Base-by-base conservation (phyloP, 495 filamentous ascomycete genomes). In the Achaetomiella virescens region DNA sequence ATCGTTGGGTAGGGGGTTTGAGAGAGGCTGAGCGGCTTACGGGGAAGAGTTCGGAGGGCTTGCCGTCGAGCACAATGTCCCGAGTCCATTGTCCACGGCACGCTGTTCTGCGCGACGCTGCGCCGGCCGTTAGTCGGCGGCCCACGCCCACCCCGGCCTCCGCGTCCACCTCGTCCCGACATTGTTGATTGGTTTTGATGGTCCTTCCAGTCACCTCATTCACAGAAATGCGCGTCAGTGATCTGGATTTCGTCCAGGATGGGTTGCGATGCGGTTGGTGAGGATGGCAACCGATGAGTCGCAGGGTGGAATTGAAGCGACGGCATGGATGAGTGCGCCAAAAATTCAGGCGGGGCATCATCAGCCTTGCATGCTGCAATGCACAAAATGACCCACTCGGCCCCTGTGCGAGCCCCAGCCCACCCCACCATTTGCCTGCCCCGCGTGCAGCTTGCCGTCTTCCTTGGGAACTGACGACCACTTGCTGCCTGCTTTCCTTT, bases 1-100 rank as follows among this genome's bases (percentile, higher is more conserved):
- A 46, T 22, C 15, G 3, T 33, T 29, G n/a, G 18, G 53, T 15
- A 35, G 20, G 7, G 22, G 25, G 14, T 21, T 1, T 10, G 36
- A 14, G 4, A 6, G 1, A 10, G 15, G 17, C 21, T 6, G 17
- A 31, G 22, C n/a, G 22, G 60, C 67, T 47, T 42, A 75, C 74
- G 14, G 74, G 75, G 37, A 74, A 78, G 0, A 73, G 61, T 17
- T 75, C 72, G 0, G 64, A 68, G 6, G 75, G 75, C 38, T 74
- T 73, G 18, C 65, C 63, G 42, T 78, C 74, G 2, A 76, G 46
- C 1, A 60, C 49, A 11, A 70, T 59, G 17, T 59, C 58, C n/a
- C 0, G 60, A 53, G 49, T 71, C 67, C 42, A 66, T 63, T 8
- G 59, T 51, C 66, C 66, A 72, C 2, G 70, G 62, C 21, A 73